Conservation (phyloP, 352 stramenopile species). For the Pythium utonaiense region DNA sequence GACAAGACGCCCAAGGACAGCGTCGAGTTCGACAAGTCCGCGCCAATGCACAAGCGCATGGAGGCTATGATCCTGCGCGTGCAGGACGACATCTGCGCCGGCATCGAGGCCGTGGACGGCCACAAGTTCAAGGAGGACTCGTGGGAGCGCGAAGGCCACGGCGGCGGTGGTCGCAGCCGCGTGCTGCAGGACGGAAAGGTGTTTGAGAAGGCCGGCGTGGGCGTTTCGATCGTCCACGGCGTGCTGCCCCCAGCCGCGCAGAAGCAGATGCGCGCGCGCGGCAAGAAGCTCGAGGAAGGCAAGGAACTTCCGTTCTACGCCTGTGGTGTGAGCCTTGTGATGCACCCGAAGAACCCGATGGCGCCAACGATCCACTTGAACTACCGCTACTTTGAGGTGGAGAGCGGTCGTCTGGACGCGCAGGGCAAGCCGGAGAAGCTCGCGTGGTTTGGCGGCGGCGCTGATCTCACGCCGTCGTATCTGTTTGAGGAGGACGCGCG, state of each 20-base stretch:
- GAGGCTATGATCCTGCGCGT: slow-evolving; percentile 77
- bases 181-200: slow-evolving; percentile 95
- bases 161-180: slow-evolving; percentile 92
- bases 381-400: slow-evolving; percentile 98
- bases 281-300: slow-evolving; percentile 67
- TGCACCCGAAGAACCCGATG: slow-evolving; percentile 94
- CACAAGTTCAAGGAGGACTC: slow-evolving; percentile 94
- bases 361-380: slow-evolving; percentile 98
- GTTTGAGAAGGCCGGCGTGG: slow-evolving; percentile 98
- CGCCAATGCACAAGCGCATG: slow-evolving; percentile 73
- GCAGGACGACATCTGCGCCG: slow-evolving; percentile 83
- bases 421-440: slow-evolving; percentile 77
- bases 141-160: slow-evolving; percentile 93
- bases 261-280: slow-evolving; percentile 77
- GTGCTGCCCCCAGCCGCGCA: slow-evolving; percentile 87
- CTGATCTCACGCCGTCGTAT: slow-evolving; percentile 97
- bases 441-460: slow-evolving; percentile 95
- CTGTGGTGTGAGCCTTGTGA: slow-evolving; percentile 94
- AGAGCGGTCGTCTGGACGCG: slow-evolving; percentile 68
- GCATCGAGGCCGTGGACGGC: slow-evolving; percentile 91
- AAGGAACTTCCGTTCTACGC: slow-evolving; percentile 94
- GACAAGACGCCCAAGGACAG: slow-evolving; percentile 58
- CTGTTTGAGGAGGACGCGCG: slow-evolving; percentile 94
- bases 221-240: slow-evolving; percentile 97
- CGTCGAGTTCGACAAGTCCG: slow-evolving; percentile 72